These are phyloP conservation scores for Clonostachys byssicola DNA, from an alignment of 2,329 filamentous ascomycete genomes.

Conservation along the genomic window DNA sequence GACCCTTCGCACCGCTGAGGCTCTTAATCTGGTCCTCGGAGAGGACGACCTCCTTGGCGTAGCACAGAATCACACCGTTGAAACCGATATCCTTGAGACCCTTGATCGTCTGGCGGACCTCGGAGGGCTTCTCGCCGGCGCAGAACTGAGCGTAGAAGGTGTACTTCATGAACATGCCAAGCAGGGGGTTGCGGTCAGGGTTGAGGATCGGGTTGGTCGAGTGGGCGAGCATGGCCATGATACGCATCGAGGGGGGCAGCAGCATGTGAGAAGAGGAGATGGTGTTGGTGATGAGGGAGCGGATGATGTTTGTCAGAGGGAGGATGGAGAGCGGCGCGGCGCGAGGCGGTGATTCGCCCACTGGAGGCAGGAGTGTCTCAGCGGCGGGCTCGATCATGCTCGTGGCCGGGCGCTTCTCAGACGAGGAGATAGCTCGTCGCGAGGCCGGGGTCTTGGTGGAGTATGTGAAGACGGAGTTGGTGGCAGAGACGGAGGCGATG, in stretches of 20 bases:
- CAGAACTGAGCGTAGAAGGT: conserved; percentile 93
- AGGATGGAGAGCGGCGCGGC: conserved; percentile 58
- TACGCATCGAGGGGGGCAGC: conserved; percentile 62
- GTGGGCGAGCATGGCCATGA: conserved; percentile 68
- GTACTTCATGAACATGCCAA: conserved; percentile 68
- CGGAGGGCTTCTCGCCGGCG: conserved; percentile 67
- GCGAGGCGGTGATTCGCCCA: background rate
- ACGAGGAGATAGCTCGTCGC: conserved; percentile 27
- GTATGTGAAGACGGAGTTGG: background rate
- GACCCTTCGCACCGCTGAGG: conserved; percentile 37
- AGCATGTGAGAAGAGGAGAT: conserved; percentile 69
- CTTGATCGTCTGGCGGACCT: conserved; percentile 63
- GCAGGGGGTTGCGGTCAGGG: conserved; percentile 70
- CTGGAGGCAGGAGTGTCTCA: conserved; percentile 5
- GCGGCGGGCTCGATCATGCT: conserved; percentile 18
- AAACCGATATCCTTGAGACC: conserved; percentile 72
- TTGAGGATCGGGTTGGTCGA: conserved; percentile 63
- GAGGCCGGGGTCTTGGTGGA: conserved; percentile 3
- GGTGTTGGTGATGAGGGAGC: conserved; percentile 64
- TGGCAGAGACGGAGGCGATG: background rate
- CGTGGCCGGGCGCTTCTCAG: conserved; percentile 27
- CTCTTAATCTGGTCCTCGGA: conserved; percentile 45
- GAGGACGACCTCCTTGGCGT: conserved; percentile 77
- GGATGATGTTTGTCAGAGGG: conserved; percentile 61
- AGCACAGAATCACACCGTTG: conserved; percentile 78